Base-by-base conservation (phyloP, 2,329 filamentous ascomycete genomes). In the Purpureocillium takamizusanense region DNA sequence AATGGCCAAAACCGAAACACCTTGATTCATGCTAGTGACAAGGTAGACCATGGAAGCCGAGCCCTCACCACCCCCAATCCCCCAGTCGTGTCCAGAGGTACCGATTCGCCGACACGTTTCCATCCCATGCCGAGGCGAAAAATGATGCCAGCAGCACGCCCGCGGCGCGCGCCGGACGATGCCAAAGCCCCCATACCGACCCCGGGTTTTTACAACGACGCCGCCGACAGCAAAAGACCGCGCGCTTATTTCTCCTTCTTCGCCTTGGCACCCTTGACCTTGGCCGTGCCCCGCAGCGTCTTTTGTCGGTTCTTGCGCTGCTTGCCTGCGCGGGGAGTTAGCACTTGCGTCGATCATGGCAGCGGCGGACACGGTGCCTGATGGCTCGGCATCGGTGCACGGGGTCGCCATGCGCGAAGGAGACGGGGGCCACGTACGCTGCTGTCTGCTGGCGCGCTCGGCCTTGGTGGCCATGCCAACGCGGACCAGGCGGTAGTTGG, bases 291-390 rank as follows among this genome's bases (percentile, higher is more conserved):
- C 59, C 92, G 86, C 70, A 95, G 84, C 66, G 90, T 92, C 88
- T 98, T 97, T 74, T 86, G 81, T 70, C 90, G 82, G 86, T 98
- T 98, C 87, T 98, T 98, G 78, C 92, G 86, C 78, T 97, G 92
- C 81, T 98, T 98, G 83, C 90, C 90, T 97, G 72, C 76, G 56
- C 43, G 42, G 16, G 35, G 39, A 45, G 49, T 57, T 41, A 57
- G 53, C 13, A 12, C 17, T 5, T 12, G 13, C 29, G 4, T 12
- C 7, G n/a, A n/a, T n/a, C n/a, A n/a, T n/a, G n/a, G n/a, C n/a
- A n/a, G n/a, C n/a, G n/a, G n/a, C n/a, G n/a, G n/a, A n/a, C n/a
- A n/a, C n/a, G n/a, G n/a, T n/a, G n/a, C n/a, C n/a, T n/a, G n/a
- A n/a, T n/a, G n/a, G n/a, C n/a, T n/a, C n/a, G n/a, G n/a, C n/a